Conservation (phyloP, 177 flowering plant genomes). For the Vitis hybrid region DNA sequence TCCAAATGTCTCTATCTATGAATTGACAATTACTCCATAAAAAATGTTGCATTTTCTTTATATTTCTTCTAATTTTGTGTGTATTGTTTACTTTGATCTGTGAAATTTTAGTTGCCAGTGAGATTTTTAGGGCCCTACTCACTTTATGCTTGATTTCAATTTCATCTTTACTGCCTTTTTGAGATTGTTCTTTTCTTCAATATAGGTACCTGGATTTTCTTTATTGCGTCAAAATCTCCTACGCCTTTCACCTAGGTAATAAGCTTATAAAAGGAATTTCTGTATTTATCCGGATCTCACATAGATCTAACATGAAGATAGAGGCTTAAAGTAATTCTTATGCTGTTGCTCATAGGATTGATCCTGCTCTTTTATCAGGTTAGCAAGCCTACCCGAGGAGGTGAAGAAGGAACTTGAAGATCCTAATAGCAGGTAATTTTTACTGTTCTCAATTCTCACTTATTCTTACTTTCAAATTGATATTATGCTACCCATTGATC, state of each 20-base stretch:
- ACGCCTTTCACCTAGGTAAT: slow-evolving; percentile 76
- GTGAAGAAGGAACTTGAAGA: slow-evolving; percentile 80
- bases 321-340: background rate
- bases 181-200: background rate
- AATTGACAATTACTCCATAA: too few relatives aligned
- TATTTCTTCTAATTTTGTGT: too few relatives aligned
- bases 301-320: background rate
- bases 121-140: too few relatives aligned
- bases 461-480: background rate
- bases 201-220: slow-evolving; percentile 80
- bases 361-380: slow-evolving; percentile 36
- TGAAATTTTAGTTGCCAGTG: too few relatives aligned
- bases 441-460: background rate
- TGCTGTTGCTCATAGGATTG: background rate
- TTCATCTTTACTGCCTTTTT: slow-evolving; percentile 1
- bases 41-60: too few relatives aligned
- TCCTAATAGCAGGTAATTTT: slow-evolving; percentile 69
- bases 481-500: background rate
- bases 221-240: slow-evolving; percentile 69
- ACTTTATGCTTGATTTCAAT: background rate
- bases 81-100: background rate
- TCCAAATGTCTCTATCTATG: too few relatives aligned
- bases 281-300: background rate
- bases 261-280: slow-evolving; percentile 1
- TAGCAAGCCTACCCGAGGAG: slow-evolving; percentile 73